These are phyloP conservation scores for Castanea sativa DNA, from an alignment of 306 rosid species.

Conservation along the genomic window DNA sequence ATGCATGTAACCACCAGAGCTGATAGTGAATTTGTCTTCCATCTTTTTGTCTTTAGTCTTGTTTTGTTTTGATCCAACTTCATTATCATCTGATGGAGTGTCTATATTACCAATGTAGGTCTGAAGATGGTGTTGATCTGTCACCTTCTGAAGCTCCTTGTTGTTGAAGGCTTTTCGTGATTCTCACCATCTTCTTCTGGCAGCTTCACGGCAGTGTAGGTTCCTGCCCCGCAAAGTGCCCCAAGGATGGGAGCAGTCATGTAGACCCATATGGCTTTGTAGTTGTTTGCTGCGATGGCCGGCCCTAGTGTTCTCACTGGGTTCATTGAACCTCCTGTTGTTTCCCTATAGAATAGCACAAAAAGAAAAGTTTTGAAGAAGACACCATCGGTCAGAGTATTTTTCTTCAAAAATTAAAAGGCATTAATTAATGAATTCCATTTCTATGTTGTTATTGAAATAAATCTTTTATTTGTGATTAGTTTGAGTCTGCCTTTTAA, in stretches of 20 bases:
- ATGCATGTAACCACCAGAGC: not conserved
- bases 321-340: conserved; percentile 83
- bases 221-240: conserved; percentile 77
- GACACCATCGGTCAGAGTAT: not conserved
- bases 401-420: not conserved
- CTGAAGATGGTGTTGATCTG: not conserved
- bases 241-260: conserved; percentile 80
- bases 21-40: not conserved
- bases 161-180: conserved; percentile 34
- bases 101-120: conserved; percentile 6
- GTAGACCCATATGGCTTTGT: conserved; percentile 78
- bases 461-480: not conserved
- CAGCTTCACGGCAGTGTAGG: conserved; percentile 68
- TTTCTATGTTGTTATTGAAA: not conserved
- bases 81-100: conserved; percentile 8
- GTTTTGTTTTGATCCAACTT: not conserved
- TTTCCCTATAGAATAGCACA: conserved; percentile 42
- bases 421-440: not conserved
- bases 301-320: conserved; percentile 90
- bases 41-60: not conserved
- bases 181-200: conserved; percentile 46
- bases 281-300: conserved; percentile 79
- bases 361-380: not conserved
- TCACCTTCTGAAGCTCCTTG: conserved; percentile 64
- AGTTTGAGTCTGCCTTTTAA: no score